phyloP scores from a whole-genome alignment of 2,329 filamentous ascomycete species.

The Beauveria bassiana region DNA sequence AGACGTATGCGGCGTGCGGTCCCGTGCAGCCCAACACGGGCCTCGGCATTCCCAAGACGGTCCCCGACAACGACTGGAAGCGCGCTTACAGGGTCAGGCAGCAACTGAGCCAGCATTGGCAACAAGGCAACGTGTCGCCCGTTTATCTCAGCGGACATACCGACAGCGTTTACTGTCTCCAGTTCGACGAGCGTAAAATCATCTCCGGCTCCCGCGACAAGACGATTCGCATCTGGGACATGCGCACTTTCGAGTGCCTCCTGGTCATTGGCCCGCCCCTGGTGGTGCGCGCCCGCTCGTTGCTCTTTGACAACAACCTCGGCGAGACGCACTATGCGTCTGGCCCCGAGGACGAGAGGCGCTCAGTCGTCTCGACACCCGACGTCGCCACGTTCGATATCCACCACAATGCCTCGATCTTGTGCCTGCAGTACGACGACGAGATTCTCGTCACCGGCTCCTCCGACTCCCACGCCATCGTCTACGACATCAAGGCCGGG shows the following conservation, averaged over 20 bases:
- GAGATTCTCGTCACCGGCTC: conserved; percentile 91
- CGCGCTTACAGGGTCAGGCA: conserved; percentile 72
- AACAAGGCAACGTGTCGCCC: conserved; percentile 65
- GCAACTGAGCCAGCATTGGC: conserved; percentile 73
- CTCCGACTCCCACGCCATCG: conserved; percentile 83
- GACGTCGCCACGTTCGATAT: conserved; percentile 48
- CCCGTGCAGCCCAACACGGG: conserved; percentile 46
- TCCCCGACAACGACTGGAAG: conserved; percentile 71
- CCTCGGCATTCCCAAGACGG: conserved; percentile 46
- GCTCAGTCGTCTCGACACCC: conserved; percentile 40
- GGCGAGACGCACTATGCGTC: conserved; percentile 48
- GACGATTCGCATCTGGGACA: conserved; percentile 94
- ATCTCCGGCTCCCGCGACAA: conserved; percentile 93
- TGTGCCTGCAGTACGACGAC: conserved; percentile 92
- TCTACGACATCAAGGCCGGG: conserved; percentile 74
- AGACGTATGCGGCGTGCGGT: conserved; percentile 50
- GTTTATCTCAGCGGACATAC: conserved; percentile 89
- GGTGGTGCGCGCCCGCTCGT: conserved; percentile 44
- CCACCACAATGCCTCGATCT: conserved; percentile 85
- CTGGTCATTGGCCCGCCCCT: conserved; percentile 78
- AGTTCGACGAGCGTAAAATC: conserved; percentile 97
- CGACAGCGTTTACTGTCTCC: conserved; percentile 95
- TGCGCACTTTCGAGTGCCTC: conserved; percentile 76
- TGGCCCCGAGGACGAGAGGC: conserved; percentile 38
- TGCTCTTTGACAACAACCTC: conserved; percentile 45